A percentile compares a stretch with the other conserved stretches of the same genome.
phyloP scores from a whole-genome alignment of 1,284 basidiomycete species.

The Puccinia polysora region DNA sequence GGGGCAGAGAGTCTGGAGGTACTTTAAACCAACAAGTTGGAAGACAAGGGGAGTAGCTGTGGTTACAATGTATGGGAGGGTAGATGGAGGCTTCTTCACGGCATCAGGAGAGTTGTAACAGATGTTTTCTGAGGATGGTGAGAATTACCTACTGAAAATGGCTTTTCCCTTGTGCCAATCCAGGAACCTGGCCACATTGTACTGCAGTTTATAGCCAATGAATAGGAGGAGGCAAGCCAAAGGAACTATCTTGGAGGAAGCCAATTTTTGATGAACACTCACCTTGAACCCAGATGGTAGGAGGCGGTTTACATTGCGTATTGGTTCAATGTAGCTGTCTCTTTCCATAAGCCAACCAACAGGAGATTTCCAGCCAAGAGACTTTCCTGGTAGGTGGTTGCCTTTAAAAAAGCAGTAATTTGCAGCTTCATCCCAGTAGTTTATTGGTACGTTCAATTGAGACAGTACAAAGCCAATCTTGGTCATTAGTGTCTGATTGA shows the following conservation, averaged over 20 bases:
- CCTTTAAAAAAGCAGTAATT: too few relatives aligned
- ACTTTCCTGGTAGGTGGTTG: too few relatives aligned
- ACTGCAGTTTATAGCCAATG: background rate
- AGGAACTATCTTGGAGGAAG: background rate
- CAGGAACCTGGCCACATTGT: background rate
- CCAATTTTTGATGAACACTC: background rate
- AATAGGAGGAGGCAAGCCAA: background rate
- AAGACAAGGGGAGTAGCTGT: background rate
- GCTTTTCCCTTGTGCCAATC: background rate
- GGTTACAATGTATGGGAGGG: background rate
- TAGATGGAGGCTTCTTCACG: background rate
- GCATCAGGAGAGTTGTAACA: background rate
- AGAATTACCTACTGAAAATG: slow-evolving; percentile 13
- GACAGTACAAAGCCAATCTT: too few relatives aligned
- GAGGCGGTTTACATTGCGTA: background rate
- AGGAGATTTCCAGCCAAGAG: background rate
- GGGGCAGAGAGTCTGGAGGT: background rate
- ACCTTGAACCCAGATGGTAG: slow-evolving; percentile 31
- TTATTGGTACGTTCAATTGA: too few relatives aligned
- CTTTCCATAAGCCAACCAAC: background rate
- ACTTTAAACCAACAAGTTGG: too few relatives aligned
- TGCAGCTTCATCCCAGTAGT: too few relatives aligned
- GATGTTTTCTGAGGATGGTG: background rate
- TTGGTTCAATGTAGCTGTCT: slow-evolving; percentile 12
- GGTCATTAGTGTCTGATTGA: too few relatives aligned